These are phyloP conservation scores for Coniochaeta ligniaria DNA, from an alignment of 2,329 filamentous ascomycete species.

Conservation along the genomic window DNA sequence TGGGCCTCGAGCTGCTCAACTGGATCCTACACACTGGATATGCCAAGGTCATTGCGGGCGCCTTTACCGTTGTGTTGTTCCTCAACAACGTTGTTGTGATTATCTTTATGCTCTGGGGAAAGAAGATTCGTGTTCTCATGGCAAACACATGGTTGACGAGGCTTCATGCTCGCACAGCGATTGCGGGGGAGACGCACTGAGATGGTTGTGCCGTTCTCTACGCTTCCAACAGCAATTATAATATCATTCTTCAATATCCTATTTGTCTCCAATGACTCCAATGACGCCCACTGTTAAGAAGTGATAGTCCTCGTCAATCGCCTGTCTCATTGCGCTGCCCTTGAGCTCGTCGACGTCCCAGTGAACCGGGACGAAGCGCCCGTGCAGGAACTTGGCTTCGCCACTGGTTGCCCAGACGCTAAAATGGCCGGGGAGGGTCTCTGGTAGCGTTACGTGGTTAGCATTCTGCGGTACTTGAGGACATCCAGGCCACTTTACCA, in stretches of 20 bases:
- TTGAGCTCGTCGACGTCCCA: constrained; percentile 17
- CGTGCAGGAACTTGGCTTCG: constrained; percentile 15
- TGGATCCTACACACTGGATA: constrained; percentile 39
- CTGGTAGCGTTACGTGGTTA: neutral
- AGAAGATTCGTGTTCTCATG: constrained; percentile 35
- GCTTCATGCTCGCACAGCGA: neutral
- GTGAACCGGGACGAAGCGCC: constrained; percentile 10
- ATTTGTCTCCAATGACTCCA: neutral
- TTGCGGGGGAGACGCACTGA: constrained; percentile 1
- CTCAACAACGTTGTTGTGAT: constrained; percentile 36
- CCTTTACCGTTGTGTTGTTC: constrained; percentile 35
- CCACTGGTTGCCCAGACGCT: constrained; percentile 14
- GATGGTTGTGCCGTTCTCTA: neutral
- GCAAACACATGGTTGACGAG: constrained; percentile 35
- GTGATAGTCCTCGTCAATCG: constrained; percentile 6
- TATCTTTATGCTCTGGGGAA: constrained; percentile 39
- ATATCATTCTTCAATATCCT: neutral
- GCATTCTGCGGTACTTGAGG: neutral
- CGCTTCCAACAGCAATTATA: too few species aligned
- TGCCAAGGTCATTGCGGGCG: constrained; percentile 37
- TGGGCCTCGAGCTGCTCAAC: constrained; percentile 37
- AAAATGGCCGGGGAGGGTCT: constrained; percentile 10
- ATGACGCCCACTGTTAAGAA: constrained; percentile 6
- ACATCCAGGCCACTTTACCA: constrained; percentile 11
- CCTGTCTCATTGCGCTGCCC: constrained; percentile 2